A percentile compares a stretch with the other conserved stretches of the same genome.
Evolutionary conservation across 257 asterid species (phyloP).

Genomic region (Agastache rugosa): DNA sequence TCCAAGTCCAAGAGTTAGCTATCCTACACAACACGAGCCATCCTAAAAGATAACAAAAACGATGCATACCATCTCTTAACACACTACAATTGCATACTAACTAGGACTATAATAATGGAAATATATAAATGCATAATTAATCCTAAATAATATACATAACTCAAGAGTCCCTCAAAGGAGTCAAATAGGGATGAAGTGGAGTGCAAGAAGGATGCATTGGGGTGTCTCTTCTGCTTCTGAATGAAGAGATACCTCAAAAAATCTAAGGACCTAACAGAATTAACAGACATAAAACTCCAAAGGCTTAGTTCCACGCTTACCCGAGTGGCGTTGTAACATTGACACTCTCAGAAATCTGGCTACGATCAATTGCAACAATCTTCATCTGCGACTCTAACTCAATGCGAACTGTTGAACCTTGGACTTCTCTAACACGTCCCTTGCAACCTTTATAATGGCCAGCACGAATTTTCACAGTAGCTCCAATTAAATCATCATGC

Average conservation of each 20-base stretch:
- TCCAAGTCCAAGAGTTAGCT: too few species aligned
- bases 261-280: not conserved
- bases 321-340: slow-evolving; percentile 76
- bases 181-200: slow-evolving; percentile 88
- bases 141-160: slow-evolving; percentile 52
- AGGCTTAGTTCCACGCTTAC: slow-evolving; percentile 36
- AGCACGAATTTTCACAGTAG: slow-evolving; percentile 68
- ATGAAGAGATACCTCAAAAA: slow-evolving; percentile 25
- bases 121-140: slow-evolving; percentile 1
- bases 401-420: slow-evolving; percentile 82
- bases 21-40: too few species aligned
- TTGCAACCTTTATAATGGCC: slow-evolving; percentile 92
- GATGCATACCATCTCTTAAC: too few species aligned
- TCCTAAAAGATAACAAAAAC: too few species aligned
- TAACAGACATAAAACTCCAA: not conserved
- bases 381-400: slow-evolving; percentile 93
- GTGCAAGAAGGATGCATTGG: slow-evolving; percentile 95
- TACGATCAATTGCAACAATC: slow-evolving; percentile 86
- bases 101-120: too few species aligned
- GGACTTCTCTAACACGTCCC: slow-evolving; percentile 83
- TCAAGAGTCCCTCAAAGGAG: slow-evolving; percentile 95
- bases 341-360: slow-evolving; percentile 68
- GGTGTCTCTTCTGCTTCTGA: slow-evolving; percentile 86
- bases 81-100: too few species aligned
- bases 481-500: slow-evolving; percentile 74